These are phyloP conservation scores for Candida pseudoviswanathii DNA, from an alignment of 1,139 yeast genomes.

Conservation along the genomic window DNA sequence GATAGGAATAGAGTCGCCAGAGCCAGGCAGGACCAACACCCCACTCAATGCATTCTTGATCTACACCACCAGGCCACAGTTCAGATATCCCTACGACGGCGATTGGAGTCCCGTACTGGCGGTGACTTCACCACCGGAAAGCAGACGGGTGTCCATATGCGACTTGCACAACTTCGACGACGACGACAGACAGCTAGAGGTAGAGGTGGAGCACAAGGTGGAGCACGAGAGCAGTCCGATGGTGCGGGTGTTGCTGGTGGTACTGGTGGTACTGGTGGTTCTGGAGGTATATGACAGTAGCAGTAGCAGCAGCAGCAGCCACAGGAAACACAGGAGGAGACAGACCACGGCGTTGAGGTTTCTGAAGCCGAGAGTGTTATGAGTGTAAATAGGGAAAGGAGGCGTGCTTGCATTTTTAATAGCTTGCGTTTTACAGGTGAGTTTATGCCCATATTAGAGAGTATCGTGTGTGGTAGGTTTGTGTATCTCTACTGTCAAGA, in stretches of 20 bases:
- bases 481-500: too few species aligned
- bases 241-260: neutral
- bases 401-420: neutral
- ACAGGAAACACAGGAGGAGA: neutral
- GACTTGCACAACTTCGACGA: neutral
- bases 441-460: neutral
- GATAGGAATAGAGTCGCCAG: too few species aligned
- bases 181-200: neutral
- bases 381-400: neutral
- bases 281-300: neutral
- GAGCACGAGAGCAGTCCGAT: neutral
- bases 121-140: neutral
- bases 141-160: neutral
- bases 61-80: too few species aligned
- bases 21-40: too few species aligned
- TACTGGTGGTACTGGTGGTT: neutral
- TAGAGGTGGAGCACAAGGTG: neutral
- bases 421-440: neutral
- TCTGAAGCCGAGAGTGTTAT: neutral
- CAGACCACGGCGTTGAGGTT: neutral
- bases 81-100: too few species aligned
- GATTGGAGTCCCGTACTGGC: neutral
- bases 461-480: neutral
- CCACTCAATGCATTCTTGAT: too few species aligned
- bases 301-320: too few species aligned